phyloP scores from a whole-genome alignment of 768 basidiomycete species.

The Saitozyma podzolica region DNA sequence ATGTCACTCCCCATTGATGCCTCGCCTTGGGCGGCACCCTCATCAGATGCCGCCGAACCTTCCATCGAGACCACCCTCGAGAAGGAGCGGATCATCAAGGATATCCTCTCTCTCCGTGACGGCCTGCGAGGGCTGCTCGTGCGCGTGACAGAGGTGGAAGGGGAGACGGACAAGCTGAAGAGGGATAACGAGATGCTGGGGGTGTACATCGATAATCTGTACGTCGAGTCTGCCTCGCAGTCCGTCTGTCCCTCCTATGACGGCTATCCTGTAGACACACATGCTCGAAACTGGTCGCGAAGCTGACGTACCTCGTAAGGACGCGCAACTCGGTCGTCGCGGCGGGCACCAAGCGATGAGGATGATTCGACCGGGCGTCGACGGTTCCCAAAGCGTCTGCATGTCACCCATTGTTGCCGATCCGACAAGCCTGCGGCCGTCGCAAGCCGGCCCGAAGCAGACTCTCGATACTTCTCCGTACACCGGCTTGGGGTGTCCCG shows the following conservation, averaged over 20 bases:
- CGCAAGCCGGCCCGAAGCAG: too few relatives aligned
- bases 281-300: background rate
- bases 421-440: too few relatives aligned
- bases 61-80: slow-evolving; percentile 39
- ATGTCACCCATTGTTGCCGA: too few relatives aligned
- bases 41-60: slow-evolving; percentile 15
- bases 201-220: slow-evolving; percentile 50
- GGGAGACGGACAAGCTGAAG: slow-evolving; percentile 40
- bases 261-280: background rate
- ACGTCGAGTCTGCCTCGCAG: slow-evolving; percentile 3
- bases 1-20: slow-evolving; percentile 15
- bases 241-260: background rate
- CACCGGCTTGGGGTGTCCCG: too few relatives aligned
- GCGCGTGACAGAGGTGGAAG: slow-evolving; percentile 39
- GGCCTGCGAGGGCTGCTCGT: slow-evolving; percentile 39
- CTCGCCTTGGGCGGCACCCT: slow-evolving; percentile 19
- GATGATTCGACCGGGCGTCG: background rate
- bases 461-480: too few relatives aligned
- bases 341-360: slow-evolving; percentile 34
- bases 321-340: slow-evolving; percentile 48
- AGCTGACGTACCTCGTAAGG: slow-evolving; percentile 6
- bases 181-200: slow-evolving; percentile 47
- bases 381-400: too few relatives aligned
- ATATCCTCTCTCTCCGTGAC: slow-evolving; percentile 35
- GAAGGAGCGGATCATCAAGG: slow-evolving; percentile 45